Evolutionary conservation across 805 yeast genomes (phyloP), one percentile per base, ranked within the genome.

Genomic region (Sugiyamaella marilandica): DNA sequence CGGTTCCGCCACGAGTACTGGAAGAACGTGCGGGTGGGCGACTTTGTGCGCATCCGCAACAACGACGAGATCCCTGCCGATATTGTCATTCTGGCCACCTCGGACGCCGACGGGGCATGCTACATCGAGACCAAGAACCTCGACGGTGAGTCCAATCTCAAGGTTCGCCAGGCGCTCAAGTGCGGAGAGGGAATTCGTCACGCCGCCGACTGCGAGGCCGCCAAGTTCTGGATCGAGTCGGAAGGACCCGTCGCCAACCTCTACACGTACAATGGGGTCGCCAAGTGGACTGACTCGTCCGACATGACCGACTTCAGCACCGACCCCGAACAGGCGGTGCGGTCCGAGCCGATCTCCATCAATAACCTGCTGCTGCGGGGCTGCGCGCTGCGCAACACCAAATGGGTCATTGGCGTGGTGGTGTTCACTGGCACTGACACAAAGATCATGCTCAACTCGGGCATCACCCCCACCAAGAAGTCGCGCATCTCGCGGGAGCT

Each of bases 31-130:
- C 76, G 76, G 49, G 94, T 87, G 18, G 95, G 95, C 41, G 95
- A 87, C 64, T 71, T 85, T 55, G 73, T 87, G 32, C 75, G 89
- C 51, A 75, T 87, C 18, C 74, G 82, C 53, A 81, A 82, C 59
- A 83, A 86, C 66, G 91, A 85, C 58, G 87, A 84, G 65, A 78
- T 87, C 41, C 95, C 95, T 1, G 95, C 91, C 29, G 95, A 87
- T 68, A 68, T 86, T 34, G 71, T 84, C 16, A 76, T 87, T 19
- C 69, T 87, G 26, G 75, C 89, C 7, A 82, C 92, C 0, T 81
- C 87, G 24, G 88, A 83, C 60, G 78, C 79, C 4, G 95, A 87
- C 59, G 83, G 82, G 54, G 80, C 83, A 49, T 83, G 85, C 65
- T 82, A 76, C 58, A 81, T 85, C 34, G 95, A 83, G 60, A 83